phyloP scores from a whole-genome alignment of 805 yeast species.

The Lipomyces starkeyi region DNA sequence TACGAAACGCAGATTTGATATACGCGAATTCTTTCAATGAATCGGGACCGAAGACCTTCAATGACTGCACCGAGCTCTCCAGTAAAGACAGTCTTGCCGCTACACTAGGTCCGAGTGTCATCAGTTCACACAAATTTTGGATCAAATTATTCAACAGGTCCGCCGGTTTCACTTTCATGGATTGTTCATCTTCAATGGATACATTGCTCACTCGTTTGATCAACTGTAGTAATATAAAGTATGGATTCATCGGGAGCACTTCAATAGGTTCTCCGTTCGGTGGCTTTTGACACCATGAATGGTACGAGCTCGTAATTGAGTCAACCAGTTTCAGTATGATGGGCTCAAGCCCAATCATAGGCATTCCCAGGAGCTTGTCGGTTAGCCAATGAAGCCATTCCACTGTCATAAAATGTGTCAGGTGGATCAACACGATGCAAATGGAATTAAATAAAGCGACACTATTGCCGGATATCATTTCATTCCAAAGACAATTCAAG shows the following conservation, averaged over 20 bases:
- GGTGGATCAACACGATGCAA: constrained; percentile 13
- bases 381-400: constrained; percentile 25
- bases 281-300: neutral
- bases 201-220: constrained; percentile 22
- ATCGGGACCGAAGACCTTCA: constrained; percentile 20
- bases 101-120: constrained; percentile 14
- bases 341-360: constrained; percentile 20
- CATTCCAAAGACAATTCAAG: constrained; percentile 22
- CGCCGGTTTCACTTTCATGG: constrained; percentile 6
- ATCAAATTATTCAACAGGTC: neutral
- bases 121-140: constrained; percentile 3
- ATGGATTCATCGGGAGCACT: constrained; percentile 18
- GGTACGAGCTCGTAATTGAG: constrained; percentile 14
- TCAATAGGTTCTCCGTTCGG: constrained; percentile 1
- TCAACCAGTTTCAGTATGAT: constrained; percentile 23
- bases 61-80: constrained; percentile 16
- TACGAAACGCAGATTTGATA: constrained; percentile 11
- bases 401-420: constrained; percentile 20
- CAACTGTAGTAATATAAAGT: constrained; percentile 18
- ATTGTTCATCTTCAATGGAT: constrained; percentile 18
- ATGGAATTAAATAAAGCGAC: constrained; percentile 14
- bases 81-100: constrained; percentile 11
- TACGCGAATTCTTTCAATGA: constrained; percentile 22
- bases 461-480: constrained; percentile 17
- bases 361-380: constrained; percentile 12